Evolutionary conservation across 345 rosid genomes (phyloP).

Genomic region (Chamaenerion angustifolium): DNA sequence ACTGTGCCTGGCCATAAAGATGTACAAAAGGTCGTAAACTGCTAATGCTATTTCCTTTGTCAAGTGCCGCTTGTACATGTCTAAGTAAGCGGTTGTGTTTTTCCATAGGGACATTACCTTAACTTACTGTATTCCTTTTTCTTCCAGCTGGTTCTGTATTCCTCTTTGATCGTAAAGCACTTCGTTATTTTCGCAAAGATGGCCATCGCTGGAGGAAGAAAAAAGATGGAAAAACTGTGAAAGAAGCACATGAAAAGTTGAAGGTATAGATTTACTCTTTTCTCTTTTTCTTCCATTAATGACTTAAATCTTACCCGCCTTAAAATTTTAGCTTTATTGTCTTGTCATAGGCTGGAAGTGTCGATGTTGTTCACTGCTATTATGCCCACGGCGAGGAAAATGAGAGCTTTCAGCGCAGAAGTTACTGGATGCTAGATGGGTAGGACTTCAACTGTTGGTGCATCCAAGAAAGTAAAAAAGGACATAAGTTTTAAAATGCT

Average conservation of each 20-base stretch:
- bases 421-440: conserved; percentile 96
- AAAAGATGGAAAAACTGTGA: conserved; percentile 86
- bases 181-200: conserved; percentile 81
- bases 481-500: conserved; percentile 2
- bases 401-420: conserved; percentile 70
- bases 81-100: no score
- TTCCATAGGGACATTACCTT: neutral
- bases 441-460: conserved; percentile 19
- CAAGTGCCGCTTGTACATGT: neutral
- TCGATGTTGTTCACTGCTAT: conserved; percentile 86
- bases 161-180: conserved; percentile 74
- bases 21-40: no score
- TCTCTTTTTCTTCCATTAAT: neutral
- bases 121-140: conserved; percentile 14
- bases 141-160: conserved; percentile 71
- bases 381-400: conserved; percentile 91
- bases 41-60: neutral
- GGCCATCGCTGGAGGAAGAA: conserved; percentile 93
- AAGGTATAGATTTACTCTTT: conserved; percentile 33
- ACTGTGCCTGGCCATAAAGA: no score
- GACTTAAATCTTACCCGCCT: neutral
- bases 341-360: conserved; percentile 54
- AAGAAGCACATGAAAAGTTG: conserved; percentile 97
- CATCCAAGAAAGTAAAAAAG: neutral
- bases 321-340: neutral